phyloP scores from a whole-genome alignment of 106 monocot genomes.

The Acorus calamus region DNA sequence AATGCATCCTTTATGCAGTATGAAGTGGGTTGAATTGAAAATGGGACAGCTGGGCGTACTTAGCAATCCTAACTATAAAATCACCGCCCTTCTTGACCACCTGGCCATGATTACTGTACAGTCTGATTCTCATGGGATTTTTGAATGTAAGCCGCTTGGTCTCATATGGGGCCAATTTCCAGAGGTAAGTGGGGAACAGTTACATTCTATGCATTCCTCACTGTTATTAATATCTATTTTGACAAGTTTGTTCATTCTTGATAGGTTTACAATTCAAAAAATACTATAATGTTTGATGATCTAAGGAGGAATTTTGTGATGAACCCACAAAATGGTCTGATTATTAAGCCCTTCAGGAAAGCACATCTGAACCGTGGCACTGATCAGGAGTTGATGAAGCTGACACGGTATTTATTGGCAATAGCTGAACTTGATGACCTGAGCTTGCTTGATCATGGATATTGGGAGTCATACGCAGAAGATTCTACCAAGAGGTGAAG shows the following conservation, averaged over 20 bases:
- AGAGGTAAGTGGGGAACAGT: conserved; percentile 38
- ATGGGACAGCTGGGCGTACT: conserved; percentile 95
- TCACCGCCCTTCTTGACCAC: conserved; percentile 86
- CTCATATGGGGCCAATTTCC: conserved; percentile 89
- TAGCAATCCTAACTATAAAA: conserved; percentile 81
- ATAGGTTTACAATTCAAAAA: conserved; percentile 72
- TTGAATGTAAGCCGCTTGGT: conserved; percentile 96
- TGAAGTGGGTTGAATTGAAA: conserved; percentile 96
- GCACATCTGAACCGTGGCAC: conserved; percentile 68
- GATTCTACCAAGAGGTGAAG: conserved; percentile 56
- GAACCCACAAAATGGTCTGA: conserved; percentile 98
- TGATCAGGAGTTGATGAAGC: conserved; percentile 74
- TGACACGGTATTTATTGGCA: conserved; percentile 79
- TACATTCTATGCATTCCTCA: too few relatives aligned
- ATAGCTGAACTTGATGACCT: conserved; percentile 81
- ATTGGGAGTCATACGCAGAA: conserved; percentile 71
- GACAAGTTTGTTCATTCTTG: neutral
- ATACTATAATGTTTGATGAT: conserved; percentile 97
- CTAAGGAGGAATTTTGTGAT: conserved; percentile 95
- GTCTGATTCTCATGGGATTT: conserved; percentile 65
- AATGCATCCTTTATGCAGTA: conserved; percentile 33
- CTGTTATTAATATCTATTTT: neutral
- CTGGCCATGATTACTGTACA: conserved; percentile 96
- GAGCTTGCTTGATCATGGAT: conserved; percentile 59
- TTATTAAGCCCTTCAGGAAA: conserved; percentile 75